Evolutionary conservation across 306 rosid species (phyloP).

Genomic region (Delonix regia): DNA sequence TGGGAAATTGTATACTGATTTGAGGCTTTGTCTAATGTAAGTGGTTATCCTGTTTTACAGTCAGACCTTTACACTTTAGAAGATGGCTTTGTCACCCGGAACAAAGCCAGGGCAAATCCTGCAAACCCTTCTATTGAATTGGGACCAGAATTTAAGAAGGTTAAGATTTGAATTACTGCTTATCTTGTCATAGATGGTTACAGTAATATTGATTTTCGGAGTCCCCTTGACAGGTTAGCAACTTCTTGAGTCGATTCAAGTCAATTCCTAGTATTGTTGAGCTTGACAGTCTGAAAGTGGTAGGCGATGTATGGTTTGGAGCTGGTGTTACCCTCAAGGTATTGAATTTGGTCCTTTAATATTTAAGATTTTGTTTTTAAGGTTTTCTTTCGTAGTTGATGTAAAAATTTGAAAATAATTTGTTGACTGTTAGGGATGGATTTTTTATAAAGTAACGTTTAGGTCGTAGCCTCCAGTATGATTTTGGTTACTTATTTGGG

Average conservation of each 20-base stretch:
- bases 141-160: constrained; percentile 99
- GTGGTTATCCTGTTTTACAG: constrained; percentile 47
- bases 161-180: constrained; percentile 30
- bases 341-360: constrained; percentile 23
- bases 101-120: constrained; percentile 70
- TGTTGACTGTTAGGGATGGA: background rate
- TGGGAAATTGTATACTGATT: constrained; percentile 21
- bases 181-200: constrained; percentile 27
- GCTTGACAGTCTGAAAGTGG: constrained; percentile 86
- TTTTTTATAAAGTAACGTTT: background rate
- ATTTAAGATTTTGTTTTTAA: background rate
- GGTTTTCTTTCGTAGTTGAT: constrained; percentile 3
- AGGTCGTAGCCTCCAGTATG: background rate
- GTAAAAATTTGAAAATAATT: background rate
- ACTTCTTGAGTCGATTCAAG: constrained; percentile 84
- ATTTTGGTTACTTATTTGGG: constrained; percentile 8
- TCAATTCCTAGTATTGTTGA: constrained; percentile 92
- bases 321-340: constrained; percentile 82
- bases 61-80: constrained; percentile 86
- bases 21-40: constrained; percentile 25
- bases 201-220: constrained; percentile 27
- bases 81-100: constrained; percentile 75
- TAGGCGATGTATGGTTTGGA: constrained; percentile 96
- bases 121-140: constrained; percentile 90
- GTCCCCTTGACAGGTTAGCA: constrained; percentile 59